Base-by-base conservation (phyloP, 2,329 filamentous ascomycete genomes). In the Scedosporium apiospermum region DNA sequence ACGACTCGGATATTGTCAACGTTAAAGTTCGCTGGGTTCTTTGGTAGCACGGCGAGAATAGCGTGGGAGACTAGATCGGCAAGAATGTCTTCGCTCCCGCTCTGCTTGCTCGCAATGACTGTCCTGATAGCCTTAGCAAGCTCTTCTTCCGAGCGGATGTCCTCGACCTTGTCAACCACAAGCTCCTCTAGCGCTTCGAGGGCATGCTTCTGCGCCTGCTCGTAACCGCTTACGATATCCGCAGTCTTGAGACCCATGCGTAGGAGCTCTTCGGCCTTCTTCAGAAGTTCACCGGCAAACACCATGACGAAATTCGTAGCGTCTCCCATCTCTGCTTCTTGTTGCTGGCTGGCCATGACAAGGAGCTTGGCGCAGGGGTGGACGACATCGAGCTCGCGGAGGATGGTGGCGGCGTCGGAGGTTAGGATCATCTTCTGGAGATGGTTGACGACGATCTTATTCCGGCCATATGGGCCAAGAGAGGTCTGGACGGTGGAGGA, bases 361-460 rank as follows among this genome's bases (percentile, higher is more conserved):
- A 99, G 81, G 67, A 99, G 83, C 80, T 99, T 99, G 60, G 95
- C 96, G 63, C 95, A 95, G 66, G 96, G 95, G 80, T 99, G 95
- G 63, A 99, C 93, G 66, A 99, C 95, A 72, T 99, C 95, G 75
- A 99, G 87, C 80, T 99, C 96, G 72, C 92, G 89, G 69, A 99
- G 84, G 74, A 99, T 99, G 53, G 95, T 98, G 68, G 95, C 95
- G 67, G 95, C 95, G 74, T 99, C 95, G 65, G 93, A 98, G 69
- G 96, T 99, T 67, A 99, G 83, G 70, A 97, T 96, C 95, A 99
- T 97, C 84, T 99, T 99, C 77, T 96, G 91, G 66, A 99, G 84
- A 80, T 99, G 96, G 82, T 99, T 99, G 83, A 99, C 98, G 80
- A 99, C 91, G 73, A 99, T 93, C 82, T 99, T 99, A 83, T 99